Evolutionary conservation across 2,329 filamentous ascomycete genomes (phyloP).

Genomic region (Albophoma yamanashiensis): DNA sequence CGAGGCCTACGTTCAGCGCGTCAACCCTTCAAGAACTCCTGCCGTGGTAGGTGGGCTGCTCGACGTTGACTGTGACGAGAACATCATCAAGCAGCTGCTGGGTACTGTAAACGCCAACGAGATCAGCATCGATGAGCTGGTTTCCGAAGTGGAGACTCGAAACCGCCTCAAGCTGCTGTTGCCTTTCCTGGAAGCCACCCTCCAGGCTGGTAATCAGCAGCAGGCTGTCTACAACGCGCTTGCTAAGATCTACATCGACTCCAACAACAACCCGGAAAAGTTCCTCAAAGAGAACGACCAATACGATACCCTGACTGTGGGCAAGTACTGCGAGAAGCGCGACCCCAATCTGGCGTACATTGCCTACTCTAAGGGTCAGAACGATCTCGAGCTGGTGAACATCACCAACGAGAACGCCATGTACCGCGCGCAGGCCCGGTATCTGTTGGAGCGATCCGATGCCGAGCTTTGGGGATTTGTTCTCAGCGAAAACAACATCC

Average conservation of each 20-base stretch:
- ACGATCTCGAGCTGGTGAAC: slow-evolving; percentile 91
- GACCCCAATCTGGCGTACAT: slow-evolving; percentile 94
- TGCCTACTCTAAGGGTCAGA: slow-evolving; percentile 91
- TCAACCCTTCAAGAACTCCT: slow-evolving; percentile 85
- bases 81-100: slow-evolving; percentile 87
- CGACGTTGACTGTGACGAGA: slow-evolving; percentile 95
- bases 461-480: slow-evolving; percentile 90
- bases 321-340: slow-evolving; percentile 98
- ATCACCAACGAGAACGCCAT: slow-evolving; percentile 99
- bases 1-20: slow-evolving; percentile 93
- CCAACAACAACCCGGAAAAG: slow-evolving; percentile 94
- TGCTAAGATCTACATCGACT: slow-evolving; percentile 98
- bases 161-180: slow-evolving; percentile 92
- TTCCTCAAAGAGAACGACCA: slow-evolving; percentile 97
- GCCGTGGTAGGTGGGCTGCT: slow-evolving; percentile 87
- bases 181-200: slow-evolving; percentile 88
- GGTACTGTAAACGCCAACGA: slow-evolving; percentile 72
- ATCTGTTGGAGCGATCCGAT: slow-evolving; percentile 84
- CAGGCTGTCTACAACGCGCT: slow-evolving; percentile 95
- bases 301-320: slow-evolving; percentile 84
- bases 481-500: slow-evolving; percentile 88
- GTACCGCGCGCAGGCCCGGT: slow-evolving; percentile 96
- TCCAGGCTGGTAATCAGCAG: slow-evolving; percentile 85
- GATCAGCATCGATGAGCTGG: slow-evolving; percentile 90
- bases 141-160: slow-evolving; percentile 86